Evolutionary conservation across 768 basidiomycete genomes (phyloP), one percentile per base, ranked within the genome.

Genomic region (Hirschioporus abietinus): DNA sequence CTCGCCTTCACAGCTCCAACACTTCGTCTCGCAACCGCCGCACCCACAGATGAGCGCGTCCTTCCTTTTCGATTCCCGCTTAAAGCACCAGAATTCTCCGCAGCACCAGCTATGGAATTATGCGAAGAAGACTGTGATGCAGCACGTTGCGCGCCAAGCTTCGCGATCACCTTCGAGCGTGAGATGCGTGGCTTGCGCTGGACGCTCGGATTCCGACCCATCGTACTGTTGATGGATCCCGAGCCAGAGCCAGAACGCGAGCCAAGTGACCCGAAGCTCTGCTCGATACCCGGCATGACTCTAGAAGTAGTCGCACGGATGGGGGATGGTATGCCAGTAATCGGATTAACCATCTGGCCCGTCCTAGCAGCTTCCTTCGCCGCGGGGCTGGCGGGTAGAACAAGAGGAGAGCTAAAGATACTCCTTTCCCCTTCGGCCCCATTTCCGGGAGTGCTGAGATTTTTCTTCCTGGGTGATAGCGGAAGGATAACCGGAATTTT

Each of bases 91-190:
- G 35, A 68, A 58, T 65, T 70, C 9, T 60, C 25, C 18, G 67
- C 65, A 9, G 69, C 71, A 9, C 72, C 73, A 23, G 34, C 36
- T 6, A 27, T 62, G 61, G 74, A 66, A 27, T 74, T 63, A 7
- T 76, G 58, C 70, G 1, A 52, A 12, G 42, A 52, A 3, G 67
- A 66, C 7, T 35, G 60, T 60, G 66, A 63, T 1, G 84, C 83
- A 17, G 83, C 85, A 7, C 92, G 86, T 74, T 93, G 89, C 17
- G 89, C 89, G 0, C 88, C 89, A 36, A 93, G 78, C 70, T 82
- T 85, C 0, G 91, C 89, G 60, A 93, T 91, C 57, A 93, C 90
- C 68, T 88, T 89, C 27, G 90, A 91, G 52, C 92, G 85, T 58
- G 92, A 93, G 69, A 93, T 91, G 8, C 91, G 85, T 4, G 92